phyloP scores from a whole-genome alignment of 305 asterid species.

The Rubia occidens region DNA sequence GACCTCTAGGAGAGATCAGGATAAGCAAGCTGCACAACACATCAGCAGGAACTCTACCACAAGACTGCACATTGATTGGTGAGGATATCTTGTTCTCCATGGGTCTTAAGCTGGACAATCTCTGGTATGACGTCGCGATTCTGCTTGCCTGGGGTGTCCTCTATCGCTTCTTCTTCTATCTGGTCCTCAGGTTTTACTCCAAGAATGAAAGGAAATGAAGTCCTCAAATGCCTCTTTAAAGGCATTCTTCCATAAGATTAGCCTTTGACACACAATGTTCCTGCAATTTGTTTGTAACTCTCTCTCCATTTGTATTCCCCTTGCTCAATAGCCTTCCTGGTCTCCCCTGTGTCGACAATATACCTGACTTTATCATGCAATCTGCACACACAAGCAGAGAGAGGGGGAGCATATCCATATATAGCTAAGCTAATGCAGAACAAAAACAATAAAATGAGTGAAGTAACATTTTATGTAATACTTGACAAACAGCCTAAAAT shows the following conservation, averaged over 20 bases:
- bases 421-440: background rate
- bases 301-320: too few species aligned
- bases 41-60: conserved; percentile 15
- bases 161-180: conserved; percentile 58
- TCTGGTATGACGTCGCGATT: conserved; percentile 61
- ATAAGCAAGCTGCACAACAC: conserved; percentile 50
- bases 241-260: background rate
- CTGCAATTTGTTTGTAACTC: background rate
- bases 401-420: background rate
- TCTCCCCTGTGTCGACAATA: too few species aligned
- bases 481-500: background rate
- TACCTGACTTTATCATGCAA: background rate
- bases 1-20: conserved; percentile 65
- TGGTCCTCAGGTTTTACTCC: conserved; percentile 76
- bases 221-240: background rate
- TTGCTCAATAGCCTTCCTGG: too few species aligned
- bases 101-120: conserved; percentile 51
- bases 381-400: background rate
- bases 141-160: conserved; percentile 80
- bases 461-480: background rate
- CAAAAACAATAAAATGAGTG: background rate
- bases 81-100: conserved; percentile 63
- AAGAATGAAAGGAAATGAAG: conserved; percentile 68
- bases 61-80: conserved; percentile 51
- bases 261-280: background rate